Conservation (phyloP, 805 yeast genomes). For the Aciculoconidium aculeatum region DNA sequence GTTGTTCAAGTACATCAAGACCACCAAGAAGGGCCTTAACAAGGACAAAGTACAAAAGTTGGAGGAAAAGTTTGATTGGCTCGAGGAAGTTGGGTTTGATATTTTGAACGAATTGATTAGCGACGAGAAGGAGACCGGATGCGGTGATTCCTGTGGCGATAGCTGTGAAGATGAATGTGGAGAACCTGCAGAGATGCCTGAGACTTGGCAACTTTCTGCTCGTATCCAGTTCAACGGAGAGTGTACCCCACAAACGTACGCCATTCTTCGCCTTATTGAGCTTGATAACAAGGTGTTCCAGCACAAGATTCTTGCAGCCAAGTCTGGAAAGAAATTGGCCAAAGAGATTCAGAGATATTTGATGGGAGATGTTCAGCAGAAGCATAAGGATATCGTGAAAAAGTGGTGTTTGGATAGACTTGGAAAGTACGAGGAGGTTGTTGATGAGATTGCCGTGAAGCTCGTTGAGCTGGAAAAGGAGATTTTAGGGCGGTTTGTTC, state of each 20-base stretch:
- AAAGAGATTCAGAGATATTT: too few relatives aligned
- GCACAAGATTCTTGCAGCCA: conserved; percentile 13
- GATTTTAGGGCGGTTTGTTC: conserved; percentile 15
- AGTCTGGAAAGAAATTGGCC: conserved; percentile 17
- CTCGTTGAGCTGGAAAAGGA: conserved; percentile 23
- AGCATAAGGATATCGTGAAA: conserved; percentile 10
- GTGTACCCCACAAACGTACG: conserved; percentile 40
- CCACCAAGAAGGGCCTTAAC: conserved; percentile 13
- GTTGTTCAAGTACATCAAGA: conserved; percentile 28
- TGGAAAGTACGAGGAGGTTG: conserved; percentile 12
- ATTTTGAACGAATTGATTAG: conserved; percentile 22
- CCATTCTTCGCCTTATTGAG: conserved; percentile 23
- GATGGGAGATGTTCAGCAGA: too few relatives aligned
- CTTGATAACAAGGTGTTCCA: conserved; percentile 24
- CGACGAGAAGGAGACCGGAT: conserved; percentile 13
- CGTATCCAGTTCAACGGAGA: conserved; percentile 36
- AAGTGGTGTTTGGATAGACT: conserved; percentile 25
- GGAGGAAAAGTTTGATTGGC: conserved; percentile 42
- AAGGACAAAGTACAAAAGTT: conserved; percentile 26
- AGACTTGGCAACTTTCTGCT: conserved; percentile 41
- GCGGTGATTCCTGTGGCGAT: conserved; percentile 13
- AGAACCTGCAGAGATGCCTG: conserved; percentile 11
- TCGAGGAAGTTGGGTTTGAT: conserved; percentile 41
- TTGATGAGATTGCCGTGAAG: conserved; percentile 9
- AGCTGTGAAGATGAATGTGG: conserved; percentile 14